Conservation (phyloP, 2,329 filamentous ascomycete species). For the Fusarium azukiicola region DNA sequence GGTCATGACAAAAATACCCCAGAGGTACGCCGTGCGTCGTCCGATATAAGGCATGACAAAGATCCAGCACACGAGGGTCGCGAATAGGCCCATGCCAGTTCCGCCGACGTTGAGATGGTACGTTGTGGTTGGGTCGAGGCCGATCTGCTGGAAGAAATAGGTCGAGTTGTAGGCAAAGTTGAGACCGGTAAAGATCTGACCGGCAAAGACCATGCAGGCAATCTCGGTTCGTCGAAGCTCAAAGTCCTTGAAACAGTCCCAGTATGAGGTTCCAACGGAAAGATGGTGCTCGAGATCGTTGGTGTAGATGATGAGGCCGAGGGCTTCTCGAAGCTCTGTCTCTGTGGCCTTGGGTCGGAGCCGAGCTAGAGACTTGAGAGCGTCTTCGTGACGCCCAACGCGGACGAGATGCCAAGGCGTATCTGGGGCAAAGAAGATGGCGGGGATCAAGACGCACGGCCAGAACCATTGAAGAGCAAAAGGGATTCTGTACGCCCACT, state of each 20-base stretch:
- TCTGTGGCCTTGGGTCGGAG: constrained; percentile 56
- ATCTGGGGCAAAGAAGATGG: constrained; percentile 68
- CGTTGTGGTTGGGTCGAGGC: constrained; percentile 54
- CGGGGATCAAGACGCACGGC: constrained; percentile 65
- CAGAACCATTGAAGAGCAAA: constrained; percentile 73
- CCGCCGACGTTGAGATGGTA: constrained; percentile 64
- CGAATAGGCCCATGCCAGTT: constrained; percentile 65
- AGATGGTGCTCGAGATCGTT: constrained; percentile 64
- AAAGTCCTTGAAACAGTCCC: constrained; percentile 67
- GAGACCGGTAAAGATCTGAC: constrained; percentile 61
- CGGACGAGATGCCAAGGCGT: constrained; percentile 69
- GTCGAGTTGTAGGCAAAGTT: constrained; percentile 65
- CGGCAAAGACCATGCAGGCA: constrained; percentile 59
- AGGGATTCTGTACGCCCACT: constrained; percentile 71
- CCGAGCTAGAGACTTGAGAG: constrained; percentile 58
- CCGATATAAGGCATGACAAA: constrained; percentile 66
- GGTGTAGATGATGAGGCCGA: constrained; percentile 68
- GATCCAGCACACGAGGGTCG: constrained; percentile 69
- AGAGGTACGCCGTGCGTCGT: constrained; percentile 67
- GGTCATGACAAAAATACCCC: constrained; percentile 67
- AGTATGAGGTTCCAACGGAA: constrained; percentile 63
- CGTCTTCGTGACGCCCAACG: constrained; percentile 57
- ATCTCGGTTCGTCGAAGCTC: constrained; percentile 66
- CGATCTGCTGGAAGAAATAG: constrained; percentile 66
- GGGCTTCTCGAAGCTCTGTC: constrained; percentile 58